These are phyloP conservation scores for Jatropha curcas DNA, from an alignment of 345 rosid genomes.

Conservation along the genomic window DNA sequence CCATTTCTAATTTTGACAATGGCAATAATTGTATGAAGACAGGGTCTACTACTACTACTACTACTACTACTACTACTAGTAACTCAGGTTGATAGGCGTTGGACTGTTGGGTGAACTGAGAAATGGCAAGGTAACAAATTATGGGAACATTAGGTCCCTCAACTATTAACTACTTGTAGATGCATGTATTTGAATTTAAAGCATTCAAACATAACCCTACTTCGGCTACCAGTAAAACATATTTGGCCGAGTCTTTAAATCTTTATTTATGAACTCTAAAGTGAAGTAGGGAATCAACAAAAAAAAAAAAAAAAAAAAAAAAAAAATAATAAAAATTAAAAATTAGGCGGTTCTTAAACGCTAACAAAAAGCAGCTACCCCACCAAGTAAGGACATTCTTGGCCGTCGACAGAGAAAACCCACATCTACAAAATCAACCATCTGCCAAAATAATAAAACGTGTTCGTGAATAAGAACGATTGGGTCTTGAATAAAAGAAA, in stretches of 20 bases:
- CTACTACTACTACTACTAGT: no score
- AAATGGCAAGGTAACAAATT: conserved; percentile 23
- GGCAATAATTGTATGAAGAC: background rate
- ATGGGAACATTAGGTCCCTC: conserved; percentile 23
- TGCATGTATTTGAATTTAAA: conserved; percentile 15
- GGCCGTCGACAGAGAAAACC: conserved; percentile 14
- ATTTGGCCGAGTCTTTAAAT: conserved; percentile 15
- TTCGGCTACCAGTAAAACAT: conserved; percentile 14
- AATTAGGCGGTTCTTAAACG: background rate
- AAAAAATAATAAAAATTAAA: background rate
- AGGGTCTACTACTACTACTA: no score
- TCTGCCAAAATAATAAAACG: conserved; percentile 23
- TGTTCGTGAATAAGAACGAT: background rate
- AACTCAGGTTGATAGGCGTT: conserved; percentile 1
- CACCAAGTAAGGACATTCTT: conserved; percentile 22
- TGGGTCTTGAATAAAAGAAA: background rate
- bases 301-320: background rate
- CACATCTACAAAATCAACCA: conserved; percentile 30
- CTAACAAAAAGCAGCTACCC: conserved; percentile 18
- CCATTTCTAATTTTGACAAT: background rate
- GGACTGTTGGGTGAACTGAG: conserved; percentile 9
- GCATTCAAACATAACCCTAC: conserved; percentile 12
- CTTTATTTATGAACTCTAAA: conserved; percentile 13
- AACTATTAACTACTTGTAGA: conserved; percentile 8
- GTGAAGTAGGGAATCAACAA: conserved; percentile 1